phyloP scores from a whole-genome alignment of 306 rosid genomes.

The Spatholobus suberectus region DNA sequence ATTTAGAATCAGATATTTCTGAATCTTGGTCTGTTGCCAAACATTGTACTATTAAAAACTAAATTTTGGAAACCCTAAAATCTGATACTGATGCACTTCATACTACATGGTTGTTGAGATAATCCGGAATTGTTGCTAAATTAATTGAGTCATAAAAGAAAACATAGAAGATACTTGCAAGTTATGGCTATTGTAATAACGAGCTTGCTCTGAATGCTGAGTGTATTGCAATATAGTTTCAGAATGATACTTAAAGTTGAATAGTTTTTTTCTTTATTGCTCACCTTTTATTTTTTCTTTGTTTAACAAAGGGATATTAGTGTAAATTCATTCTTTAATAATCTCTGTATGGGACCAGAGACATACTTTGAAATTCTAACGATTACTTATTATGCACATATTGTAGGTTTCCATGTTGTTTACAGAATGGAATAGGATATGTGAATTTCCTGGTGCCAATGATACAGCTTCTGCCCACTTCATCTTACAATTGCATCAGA shows the following conservation, averaged over 20 bases:
- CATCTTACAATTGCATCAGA: conserved; percentile 76
- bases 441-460: conserved; percentile 83
- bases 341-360: neutral
- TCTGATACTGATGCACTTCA: neutral
- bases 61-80: conserved; percentile 5
- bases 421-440: conserved; percentile 84
- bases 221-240: neutral
- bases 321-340: neutral
- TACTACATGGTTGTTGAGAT: neutral
- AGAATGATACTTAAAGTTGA: neutral
- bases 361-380: neutral
- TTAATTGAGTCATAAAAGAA: neutral
- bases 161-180: too few relatives aligned
- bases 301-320: neutral
- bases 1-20: neutral
- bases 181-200: neutral
- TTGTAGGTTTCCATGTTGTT: conserved; percentile 81
- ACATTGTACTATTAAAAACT: neutral
- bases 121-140: neutral
- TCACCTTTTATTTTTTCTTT: neutral
- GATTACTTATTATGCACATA: conserved; percentile 24
- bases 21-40: neutral
- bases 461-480: conserved; percentile 72
- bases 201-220: neutral
- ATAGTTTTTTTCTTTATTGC: neutral